Base-by-base conservation (phyloP, 1,284 basidiomycete species). In the Cryptococcus floricola region DNA sequence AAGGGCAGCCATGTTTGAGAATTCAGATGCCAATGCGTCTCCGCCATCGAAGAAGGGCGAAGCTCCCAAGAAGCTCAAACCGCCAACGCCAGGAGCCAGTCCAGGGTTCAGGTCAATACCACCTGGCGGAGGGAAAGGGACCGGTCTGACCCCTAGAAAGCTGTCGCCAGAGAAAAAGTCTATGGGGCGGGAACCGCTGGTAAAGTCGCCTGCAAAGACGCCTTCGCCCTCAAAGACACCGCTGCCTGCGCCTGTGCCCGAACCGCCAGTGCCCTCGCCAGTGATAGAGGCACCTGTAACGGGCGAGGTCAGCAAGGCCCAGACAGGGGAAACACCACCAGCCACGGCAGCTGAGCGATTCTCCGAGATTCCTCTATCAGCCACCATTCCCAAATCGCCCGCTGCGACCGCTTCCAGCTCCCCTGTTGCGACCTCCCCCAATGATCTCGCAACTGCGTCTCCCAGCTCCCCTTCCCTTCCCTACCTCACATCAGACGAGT, bases 1-100 rank as follows among this genome's bases (percentile, higher is more conserved):
- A 12, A 64, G 62, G 3, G 68, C 68, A 16, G 65, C 65, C 3
- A 59, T 63, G 58, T 65, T 61, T 49, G 67, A 64, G 39, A 60
- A 31, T 37, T n/a, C 48, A 50, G 39, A 37, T 47, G 56, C 19
- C 19, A 34, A 6, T 2, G 10, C 31, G 2, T 2, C 31, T 10
- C 31, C 31, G 10, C 1, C 31, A 8, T 34, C 10, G 31, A 34
- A 34, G 10, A 34, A 34, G 31, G 10, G 7, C 10, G 31, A 34
- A 34, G 31, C 31, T 34, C 31, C 31, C 31, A 34, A 34, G 10
- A 34, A 34, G 31, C 31, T 34, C 31, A 34, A 34, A 10, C 31
- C 41, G 25, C 13, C 27, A 44, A 52, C 58, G 16, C 53, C 63
- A 3, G 31, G 31, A 6, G 16, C 42, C 4, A 44, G 49, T 38